phyloP scores from a whole-genome alignment of 805 yeast species.

The Lachancea quebecensis region DNA sequence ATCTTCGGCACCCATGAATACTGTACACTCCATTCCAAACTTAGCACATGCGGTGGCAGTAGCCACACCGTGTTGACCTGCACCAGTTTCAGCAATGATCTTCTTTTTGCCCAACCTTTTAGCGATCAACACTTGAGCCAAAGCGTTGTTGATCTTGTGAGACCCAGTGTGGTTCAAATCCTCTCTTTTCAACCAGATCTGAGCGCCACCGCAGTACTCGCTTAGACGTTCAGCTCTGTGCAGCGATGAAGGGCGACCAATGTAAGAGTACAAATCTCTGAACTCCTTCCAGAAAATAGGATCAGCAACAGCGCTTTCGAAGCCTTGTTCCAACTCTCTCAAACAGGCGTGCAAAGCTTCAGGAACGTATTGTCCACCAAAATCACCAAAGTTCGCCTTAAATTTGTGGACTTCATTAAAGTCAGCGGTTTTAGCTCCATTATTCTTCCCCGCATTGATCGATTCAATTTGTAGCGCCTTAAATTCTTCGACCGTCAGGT shows the following conservation, averaged over 20 bases:
- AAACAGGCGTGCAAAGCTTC: slow-evolving; percentile 91
- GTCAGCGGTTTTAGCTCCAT: slow-evolving; percentile 20
- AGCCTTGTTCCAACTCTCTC: slow-evolving; percentile 80
- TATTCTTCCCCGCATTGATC: slow-evolving; percentile 16
- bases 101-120: slow-evolving; percentile 70
- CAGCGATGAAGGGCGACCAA: slow-evolving; percentile 92
- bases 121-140: slow-evolving; percentile 76
- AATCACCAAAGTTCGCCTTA: slow-evolving; percentile 81
- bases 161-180: slow-evolving; percentile 89
- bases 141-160: slow-evolving; percentile 78
- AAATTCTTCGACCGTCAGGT: slow-evolving; percentile 32
- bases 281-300: slow-evolving; percentile 92
- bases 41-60: slow-evolving; percentile 90
- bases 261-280: slow-evolving; percentile 74
- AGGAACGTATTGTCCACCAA: slow-evolving; percentile 98
- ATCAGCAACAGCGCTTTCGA: slow-evolving; percentile 82
- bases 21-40: slow-evolving; percentile 88
- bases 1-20: slow-evolving; percentile 99
- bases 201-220: slow-evolving; percentile 88
- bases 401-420: slow-evolving; percentile 59
- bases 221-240: slow-evolving; percentile 88
- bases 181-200: slow-evolving; percentile 97
- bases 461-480: slow-evolving; percentile 30
- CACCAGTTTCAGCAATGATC: slow-evolving; percentile 86
- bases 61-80: slow-evolving; percentile 92